Evolutionary conservation across 1,284 basidiomycete genomes (phyloP), one percentile per base, ranked within the genome.

Genomic region (Meira nashicola): DNA sequence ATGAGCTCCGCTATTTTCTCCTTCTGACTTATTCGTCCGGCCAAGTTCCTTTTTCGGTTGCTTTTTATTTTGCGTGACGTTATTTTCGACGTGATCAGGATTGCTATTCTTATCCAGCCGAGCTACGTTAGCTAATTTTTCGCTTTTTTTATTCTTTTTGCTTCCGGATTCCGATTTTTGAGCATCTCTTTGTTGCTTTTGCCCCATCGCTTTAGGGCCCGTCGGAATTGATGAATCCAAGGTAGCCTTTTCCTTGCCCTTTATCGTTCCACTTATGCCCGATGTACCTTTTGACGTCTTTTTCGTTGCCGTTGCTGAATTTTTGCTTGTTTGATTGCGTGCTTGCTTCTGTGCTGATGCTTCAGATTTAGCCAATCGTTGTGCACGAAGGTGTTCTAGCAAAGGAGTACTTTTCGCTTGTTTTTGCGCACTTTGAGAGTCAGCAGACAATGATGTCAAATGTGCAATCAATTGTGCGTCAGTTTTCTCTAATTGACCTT

Each of bases 371-470:
- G 65, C 67, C 41, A 59, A 46, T 51, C 71, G 64, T 44, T 63
- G 48, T 11, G 59, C 57, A 1, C 71, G 56, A 33, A 74, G 55
- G 55, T 74, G 69, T 39, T 71, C 67, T 41, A 74, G 56, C 23
- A 73, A 51, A n/a, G 72, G 70, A 0, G 72, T 69, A 11, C 60
- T 55, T 23, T 61, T 61, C 14, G 55, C 47, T 11, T 25, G 41
- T 12, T 37, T 58, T 14, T 60, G 61, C 51, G 62, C n/a, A 55
- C 58, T 40, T 54, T 60, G 14, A 54, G 47, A 14, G 48, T 63
- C 9, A 52, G 50, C 55, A 60, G 54, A 41, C 47, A 49, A 15
- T 17, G 57, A n/a, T 6, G 39, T 33, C n/a, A 46, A 48, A 19
- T 54, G 19, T 46, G 48, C 47, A 48, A 73, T 56, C 33, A 71